Evolutionary conservation across 257 asterid species (phyloP), one percentile per base, ranked within the genome.

Genomic region (Solanum pimpinellifolium): DNA sequence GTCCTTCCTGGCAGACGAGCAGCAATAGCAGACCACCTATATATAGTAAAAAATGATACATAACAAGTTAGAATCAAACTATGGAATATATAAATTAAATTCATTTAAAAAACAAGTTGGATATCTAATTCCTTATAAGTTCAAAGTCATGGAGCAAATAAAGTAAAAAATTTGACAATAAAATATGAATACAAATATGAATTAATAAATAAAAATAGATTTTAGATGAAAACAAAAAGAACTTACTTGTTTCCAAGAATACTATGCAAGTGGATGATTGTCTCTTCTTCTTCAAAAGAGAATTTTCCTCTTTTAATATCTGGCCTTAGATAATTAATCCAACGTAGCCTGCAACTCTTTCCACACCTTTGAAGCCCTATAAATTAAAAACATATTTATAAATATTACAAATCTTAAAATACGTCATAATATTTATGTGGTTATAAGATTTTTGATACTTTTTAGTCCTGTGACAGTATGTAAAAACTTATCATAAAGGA

Each of bases 11-110:
- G 98, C 39, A 96, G 93, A 0, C 93, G 89, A 37, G 91, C 94
- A 11, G 99, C 99, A 41, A 96, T 96, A 3, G 92, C 93, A 2
- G 99, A 96, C 99, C 99, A 96, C 89, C 99, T 96, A 62, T 23
- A 62, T 62, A 62, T 23, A 8, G 2, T 23, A 6, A 62, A 62
- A n/a, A 62, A 23, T 4, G 31, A 62, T 11, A 23, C 15, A 23
- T 29, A 23, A 23, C 15, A 62, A 16, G 52, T 5, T 5, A 60
- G 14, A 86, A 42, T 31, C 5, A 2, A n/a, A n/a, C 60, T 8
- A 5, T 3, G 20, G 42, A 27, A 31, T 23, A 29, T 27, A 27
- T 52, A 68, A 68, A 6, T 27, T 27, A 7, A 68, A 68, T 3
- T 69, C 7, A 69, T 69, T 69, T 31, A 42, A 78, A 42, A 12